phyloP scores from a whole-genome alignment of 1,139 yeast genomes.

The Sugiyamaella xylanicola region DNA sequence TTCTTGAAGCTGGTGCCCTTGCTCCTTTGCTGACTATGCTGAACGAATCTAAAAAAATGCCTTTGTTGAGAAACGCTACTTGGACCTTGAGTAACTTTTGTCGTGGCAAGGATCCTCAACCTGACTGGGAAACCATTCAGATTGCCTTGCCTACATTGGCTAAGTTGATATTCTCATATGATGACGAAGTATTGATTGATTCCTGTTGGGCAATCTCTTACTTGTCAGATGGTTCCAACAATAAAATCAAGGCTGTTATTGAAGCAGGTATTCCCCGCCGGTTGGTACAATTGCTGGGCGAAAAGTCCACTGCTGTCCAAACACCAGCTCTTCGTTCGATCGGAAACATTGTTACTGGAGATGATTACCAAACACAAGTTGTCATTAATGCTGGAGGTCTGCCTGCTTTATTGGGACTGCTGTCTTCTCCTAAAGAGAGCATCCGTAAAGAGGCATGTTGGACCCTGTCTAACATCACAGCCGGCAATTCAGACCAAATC shows the following conservation, averaged over 20 bases:
- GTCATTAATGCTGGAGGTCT: constrained; percentile 93
- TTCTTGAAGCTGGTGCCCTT: constrained; percentile 82
- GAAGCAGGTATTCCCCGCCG: constrained; percentile 96
- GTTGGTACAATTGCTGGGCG: constrained; percentile 84
- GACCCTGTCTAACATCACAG: constrained; percentile 97
- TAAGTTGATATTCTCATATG: constrained; percentile 84
- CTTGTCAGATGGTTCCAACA: constrained; percentile 87
- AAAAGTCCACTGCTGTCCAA: constrained; percentile 83
- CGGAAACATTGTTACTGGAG: constrained; percentile 97
- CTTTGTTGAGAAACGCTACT: constrained; percentile 92
- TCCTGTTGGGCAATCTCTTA: constrained; percentile 99
- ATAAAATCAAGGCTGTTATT: constrained; percentile 94
- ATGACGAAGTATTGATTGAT: constrained; percentile 90
- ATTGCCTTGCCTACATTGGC: constrained; percentile 91
- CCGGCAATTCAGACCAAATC: constrained; percentile 93
- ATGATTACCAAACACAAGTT: constrained; percentile 91
- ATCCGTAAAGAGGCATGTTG: constrained; percentile 98
- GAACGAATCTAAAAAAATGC: constrained; percentile 72
- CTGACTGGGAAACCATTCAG: constrained; percentile 87
- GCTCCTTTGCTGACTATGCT: constrained; percentile 80
- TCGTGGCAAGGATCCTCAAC: constrained; percentile 95
- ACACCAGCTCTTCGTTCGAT: constrained; percentile 97
- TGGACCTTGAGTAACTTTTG: constrained; percentile 97
- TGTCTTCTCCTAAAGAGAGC: constrained; percentile 84
- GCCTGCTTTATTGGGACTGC: constrained; percentile 77